Percentiles rank a stretch among this genome's conserved stretches.
Evolutionary conservation across 1,139 yeast genomes (phyloP).

Genomic region (Blastobotrys elegans): DNA sequence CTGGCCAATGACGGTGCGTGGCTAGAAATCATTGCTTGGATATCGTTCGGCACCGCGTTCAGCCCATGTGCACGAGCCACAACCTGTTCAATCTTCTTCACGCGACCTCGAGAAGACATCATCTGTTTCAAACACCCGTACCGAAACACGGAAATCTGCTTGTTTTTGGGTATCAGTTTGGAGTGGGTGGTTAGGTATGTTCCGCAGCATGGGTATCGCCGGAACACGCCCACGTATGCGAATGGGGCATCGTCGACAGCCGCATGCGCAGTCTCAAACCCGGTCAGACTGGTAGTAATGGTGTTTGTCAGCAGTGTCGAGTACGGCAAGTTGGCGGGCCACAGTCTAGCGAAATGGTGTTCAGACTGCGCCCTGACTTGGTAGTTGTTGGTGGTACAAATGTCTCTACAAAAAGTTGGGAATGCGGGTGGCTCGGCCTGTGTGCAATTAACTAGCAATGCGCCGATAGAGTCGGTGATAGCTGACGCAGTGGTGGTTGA

Average conservation of each 20-base stretch:
- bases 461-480: neutral
- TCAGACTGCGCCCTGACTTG: neutral
- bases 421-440: neutral
- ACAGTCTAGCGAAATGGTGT: neutral
- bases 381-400: neutral
- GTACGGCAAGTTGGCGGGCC: conserved; percentile 1
- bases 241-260: neutral
- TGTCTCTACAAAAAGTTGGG: too few species aligned
- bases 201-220: neutral
- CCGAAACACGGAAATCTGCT: neutral
- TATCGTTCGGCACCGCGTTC: neutral
- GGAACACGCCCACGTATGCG: neutral
- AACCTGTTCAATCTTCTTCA: conserved; percentile 4
- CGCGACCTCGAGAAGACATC: conserved; percentile 4
- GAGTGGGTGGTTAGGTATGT: neutral
- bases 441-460: neutral
- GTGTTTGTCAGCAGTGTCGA: too few species aligned
- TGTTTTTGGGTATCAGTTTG: neutral
- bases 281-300: neutral
- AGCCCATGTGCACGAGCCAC: conserved; percentile 7
- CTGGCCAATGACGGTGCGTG: conserved; percentile 10
- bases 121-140: conserved; percentile 4
- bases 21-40: neutral
- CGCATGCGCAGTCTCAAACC: neutral
- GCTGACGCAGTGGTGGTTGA: neutral